A percentile compares a stretch with the other conserved stretches of the same genome.
Conservation (phyloP, 768 basidiomycete species). For the Mycena metata region DNA sequence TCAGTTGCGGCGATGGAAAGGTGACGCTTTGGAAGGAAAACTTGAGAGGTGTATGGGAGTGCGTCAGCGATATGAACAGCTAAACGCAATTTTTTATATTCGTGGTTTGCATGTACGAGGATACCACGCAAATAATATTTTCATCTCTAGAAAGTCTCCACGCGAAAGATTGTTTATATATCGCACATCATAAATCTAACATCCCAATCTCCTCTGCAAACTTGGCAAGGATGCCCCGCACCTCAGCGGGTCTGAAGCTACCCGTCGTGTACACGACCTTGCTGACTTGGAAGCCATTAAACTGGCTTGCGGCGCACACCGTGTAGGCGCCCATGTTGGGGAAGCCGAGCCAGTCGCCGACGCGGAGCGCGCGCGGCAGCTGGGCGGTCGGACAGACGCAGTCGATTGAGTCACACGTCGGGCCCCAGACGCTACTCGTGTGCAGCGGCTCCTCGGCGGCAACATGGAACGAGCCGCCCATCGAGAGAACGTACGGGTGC, state of each 20-base stretch:
- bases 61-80: conserved; percentile 94
- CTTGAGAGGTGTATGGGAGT: conserved; percentile 95
- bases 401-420: conserved; percentile 98
- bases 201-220: conserved; percentile 26
- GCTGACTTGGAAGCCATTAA: conserved; percentile 91
- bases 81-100: conserved; percentile 49
- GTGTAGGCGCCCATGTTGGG: conserved; percentile 99
- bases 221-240: conserved; percentile 29
- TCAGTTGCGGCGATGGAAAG: conserved; percentile 98
- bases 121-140: conserved; percentile 15
- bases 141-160: neutral
- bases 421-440: conserved; percentile 92
- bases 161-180: conserved; percentile 9
- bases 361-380: conserved; percentile 78
- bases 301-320: conserved; percentile 95
- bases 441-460: conserved; percentile 50
- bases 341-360: conserved; percentile 99
- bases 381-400: conserved; percentile 78
- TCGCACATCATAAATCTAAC: conserved; percentile 15
- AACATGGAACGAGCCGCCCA: conserved; percentile 76
- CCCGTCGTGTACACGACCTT: conserved; percentile 67
- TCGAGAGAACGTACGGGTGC: conserved; percentile 85
- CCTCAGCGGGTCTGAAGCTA: conserved; percentile 19
- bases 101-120: neutral
- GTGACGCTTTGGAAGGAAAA: conserved; percentile 99